Evolutionary conservation across 768 basidiomycete genomes (phyloP), one percentile per base, ranked within the genome.

Genomic region (Rhodotorula kratochvilovae): DNA sequence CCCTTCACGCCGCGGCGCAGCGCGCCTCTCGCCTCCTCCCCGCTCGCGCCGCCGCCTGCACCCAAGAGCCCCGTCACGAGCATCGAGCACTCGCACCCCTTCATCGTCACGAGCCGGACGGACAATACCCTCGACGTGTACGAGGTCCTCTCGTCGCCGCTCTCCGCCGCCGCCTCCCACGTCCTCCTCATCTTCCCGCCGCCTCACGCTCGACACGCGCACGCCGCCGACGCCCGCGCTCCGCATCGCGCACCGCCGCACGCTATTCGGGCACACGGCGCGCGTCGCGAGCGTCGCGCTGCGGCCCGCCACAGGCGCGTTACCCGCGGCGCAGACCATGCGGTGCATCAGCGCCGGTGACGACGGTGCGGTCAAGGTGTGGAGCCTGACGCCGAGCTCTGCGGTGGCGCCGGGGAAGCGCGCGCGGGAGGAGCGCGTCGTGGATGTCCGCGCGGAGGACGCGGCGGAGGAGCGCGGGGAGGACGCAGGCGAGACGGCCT

Each of bases 101-200:
- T 58, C 43, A 61, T 74, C 46, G 68, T 70, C n/a, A 66, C 69
- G 10, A 54, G 53, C 0, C 58, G 62, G 4, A 21, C 39, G 3
- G 69, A 74, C 66, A 74, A 74, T 48, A 67, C 66, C 10, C 46
- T 74, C 45, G 53, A 67, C 56, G 68, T 74, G 3, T 74, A 58
- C 48, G 56, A 67, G 45, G 60, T 74, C 23, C 25, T 60, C 7
- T 39, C 31, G 5, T 3, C n/a, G 2, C 42, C 27, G 1, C 21
- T 27, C 31, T 15, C 29, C 39, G 13, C 39, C 39, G 5, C 55
- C 43, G 19, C 54, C 4, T 42, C 54, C n/a, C 15, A 8, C 13
- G n/a, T 27, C 6, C 36, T 53, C 8, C 51, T n/a, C 62, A 17
- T 25, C 31, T 15, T 35, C 12, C 33, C n/a, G 35, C n/a, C 51